These are phyloP conservation scores for Salix brachista DNA, from an alignment of 345 rosid species.

Conservation along the genomic window DNA sequence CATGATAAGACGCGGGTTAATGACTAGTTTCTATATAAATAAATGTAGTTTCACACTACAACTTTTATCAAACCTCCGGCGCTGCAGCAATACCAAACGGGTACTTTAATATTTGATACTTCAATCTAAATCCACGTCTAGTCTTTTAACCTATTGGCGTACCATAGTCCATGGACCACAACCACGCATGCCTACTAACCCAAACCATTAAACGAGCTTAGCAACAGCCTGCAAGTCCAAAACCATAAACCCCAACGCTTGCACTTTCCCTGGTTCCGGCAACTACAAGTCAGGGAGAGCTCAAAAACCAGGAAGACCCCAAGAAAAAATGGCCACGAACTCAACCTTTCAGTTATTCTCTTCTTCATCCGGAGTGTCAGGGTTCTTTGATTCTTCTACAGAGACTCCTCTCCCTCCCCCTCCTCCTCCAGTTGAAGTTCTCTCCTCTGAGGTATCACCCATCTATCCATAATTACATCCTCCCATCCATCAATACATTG, in stretches of 20 bases:
- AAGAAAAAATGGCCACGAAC: conserved; percentile 18
- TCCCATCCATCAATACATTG: background rate
- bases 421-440: conserved; percentile 67
- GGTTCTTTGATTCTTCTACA: conserved; percentile 45
- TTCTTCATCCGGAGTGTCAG: conserved; percentile 27
- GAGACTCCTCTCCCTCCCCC: conserved; percentile 55
- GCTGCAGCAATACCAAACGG: too few relatives aligned
- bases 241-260: background rate
- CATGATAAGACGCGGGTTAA: too few relatives aligned
- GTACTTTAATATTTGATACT: too few relatives aligned
- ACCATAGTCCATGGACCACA: too few relatives aligned
- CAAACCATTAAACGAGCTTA: too few relatives aligned
- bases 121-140: too few relatives aligned
- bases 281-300: background rate
- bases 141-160: too few relatives aligned
- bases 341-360: conserved; percentile 29
- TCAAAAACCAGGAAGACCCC: background rate
- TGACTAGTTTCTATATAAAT: too few relatives aligned
- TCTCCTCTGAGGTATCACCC: conserved; percentile 50
- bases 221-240: too few relatives aligned
- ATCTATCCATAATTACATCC: background rate
- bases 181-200: too few relatives aligned
- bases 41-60: too few relatives aligned
- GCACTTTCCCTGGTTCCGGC: background rate
- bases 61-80: too few relatives aligned